Percentiles rank a stretch among this genome's conserved stretches.
phyloP scores from a whole-genome alignment of 2,329 filamentous ascomycete genomes.

The Knufia petricola region DNA sequence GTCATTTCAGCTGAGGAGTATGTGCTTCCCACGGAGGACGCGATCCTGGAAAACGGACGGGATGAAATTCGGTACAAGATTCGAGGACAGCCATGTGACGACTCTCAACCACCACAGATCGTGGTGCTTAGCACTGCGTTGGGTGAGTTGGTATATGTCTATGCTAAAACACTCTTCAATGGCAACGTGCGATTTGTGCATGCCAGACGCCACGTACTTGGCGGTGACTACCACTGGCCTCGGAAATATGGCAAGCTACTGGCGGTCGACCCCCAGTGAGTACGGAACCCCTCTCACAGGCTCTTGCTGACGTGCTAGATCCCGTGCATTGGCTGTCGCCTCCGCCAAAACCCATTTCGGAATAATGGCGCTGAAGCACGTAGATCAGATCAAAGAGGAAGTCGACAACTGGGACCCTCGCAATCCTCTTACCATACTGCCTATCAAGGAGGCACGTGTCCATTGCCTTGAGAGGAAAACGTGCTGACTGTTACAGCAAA shows the following conservation, averaged over 20 bases:
- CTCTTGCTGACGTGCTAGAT: conserved; percentile 25
- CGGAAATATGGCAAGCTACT: conserved; percentile 55
- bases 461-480: conserved; percentile 14
- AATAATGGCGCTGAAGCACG: conserved; percentile 58
- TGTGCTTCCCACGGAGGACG: conserved; percentile 23
- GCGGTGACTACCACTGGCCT: conserved; percentile 42
- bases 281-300: background rate
- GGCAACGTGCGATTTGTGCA: conserved; percentile 51
- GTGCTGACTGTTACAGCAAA: conserved; percentile 30
- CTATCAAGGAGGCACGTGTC: conserved; percentile 48
- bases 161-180: conserved; percentile 41
- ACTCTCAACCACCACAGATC: conserved; percentile 63
- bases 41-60: conserved; percentile 22
- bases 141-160: conserved; percentile 68
- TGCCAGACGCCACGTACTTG: conserved; percentile 48
- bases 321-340: conserved; percentile 55
- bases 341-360: conserved; percentile 62
- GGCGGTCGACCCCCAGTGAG: conserved; percentile 67
- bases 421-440: conserved; percentile 37
- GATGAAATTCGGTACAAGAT: conserved; percentile 18
- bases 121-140: conserved; percentile 67
- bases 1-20: conserved; percentile 55
- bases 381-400: conserved; percentile 42
- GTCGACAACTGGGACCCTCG: conserved; percentile 21
- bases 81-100: conserved; percentile 14